Percentiles rank a stretch among this genome's conserved stretches.
Evolutionary conservation across 2,329 filamentous ascomycete species (phyloP).

Genomic region (Botryotinia globosa): DNA sequence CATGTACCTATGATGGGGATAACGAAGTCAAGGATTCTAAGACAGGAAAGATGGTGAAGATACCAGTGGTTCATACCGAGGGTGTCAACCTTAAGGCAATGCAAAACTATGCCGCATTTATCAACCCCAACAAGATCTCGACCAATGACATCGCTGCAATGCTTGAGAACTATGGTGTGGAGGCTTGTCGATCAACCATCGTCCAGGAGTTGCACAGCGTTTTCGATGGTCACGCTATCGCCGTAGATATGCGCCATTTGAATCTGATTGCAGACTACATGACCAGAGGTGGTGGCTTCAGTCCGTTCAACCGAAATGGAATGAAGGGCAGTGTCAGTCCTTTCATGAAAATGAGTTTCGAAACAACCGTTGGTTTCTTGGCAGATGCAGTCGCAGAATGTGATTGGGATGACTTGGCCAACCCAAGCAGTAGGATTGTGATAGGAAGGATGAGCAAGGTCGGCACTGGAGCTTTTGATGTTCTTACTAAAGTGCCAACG

Average conservation of each 20-base stretch:
- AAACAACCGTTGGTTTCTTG: constrained; percentile 92
- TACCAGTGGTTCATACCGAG: constrained; percentile 67
- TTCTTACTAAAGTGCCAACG: constrained; percentile 59
- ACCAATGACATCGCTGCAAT: constrained; percentile 93
- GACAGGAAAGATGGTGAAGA: constrained; percentile 49
- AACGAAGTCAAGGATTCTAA: constrained; percentile 51
- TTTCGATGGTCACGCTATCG: constrained; percentile 88
- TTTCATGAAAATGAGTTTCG: constrained; percentile 99
- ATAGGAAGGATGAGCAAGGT: constrained; percentile 78
- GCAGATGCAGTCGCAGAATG: constrained; percentile 88
- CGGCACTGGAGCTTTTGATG: constrained; percentile 90
- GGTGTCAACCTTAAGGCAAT: constrained; percentile 89
- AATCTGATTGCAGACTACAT: constrained; percentile 97
- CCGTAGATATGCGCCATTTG: constrained; percentile 85
- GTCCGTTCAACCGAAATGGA: constrained; percentile 88
- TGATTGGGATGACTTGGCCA: constrained; percentile 84
- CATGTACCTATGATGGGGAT: constrained; percentile 64
- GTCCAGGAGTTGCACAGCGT: constrained; percentile 81
- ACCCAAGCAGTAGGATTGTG: constrained; percentile 84
- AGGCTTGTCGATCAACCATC: constrained; percentile 85
- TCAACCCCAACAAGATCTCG: constrained; percentile 80
- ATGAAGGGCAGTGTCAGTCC: constrained; percentile 81
- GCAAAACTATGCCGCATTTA: constrained; percentile 80
- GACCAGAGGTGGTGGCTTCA: constrained; percentile 89
- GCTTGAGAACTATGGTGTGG: constrained; percentile 83